These are phyloP conservation scores for Mortierella alpina DNA, from an alignment of 192 early-diverging fungal genomes.

Conservation along the genomic window DNA sequence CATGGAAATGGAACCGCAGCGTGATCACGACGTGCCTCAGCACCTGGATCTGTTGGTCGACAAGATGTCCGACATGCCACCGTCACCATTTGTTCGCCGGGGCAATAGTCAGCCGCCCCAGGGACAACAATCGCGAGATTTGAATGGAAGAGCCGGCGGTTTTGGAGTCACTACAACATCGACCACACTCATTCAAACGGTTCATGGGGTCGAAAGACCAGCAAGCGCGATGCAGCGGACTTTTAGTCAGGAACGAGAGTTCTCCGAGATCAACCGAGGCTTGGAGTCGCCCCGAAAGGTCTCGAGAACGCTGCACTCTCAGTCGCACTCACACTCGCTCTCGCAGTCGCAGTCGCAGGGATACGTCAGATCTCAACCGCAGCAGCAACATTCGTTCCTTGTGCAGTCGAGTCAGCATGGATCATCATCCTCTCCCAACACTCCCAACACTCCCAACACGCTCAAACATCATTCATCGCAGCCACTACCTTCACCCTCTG, in stretches of 20 bases:
- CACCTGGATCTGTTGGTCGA: constrained; percentile 29
- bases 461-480: constrained; percentile 14
- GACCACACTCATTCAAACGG: constrained; percentile 21
- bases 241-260: constrained; percentile 31
- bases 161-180: constrained; percentile 1
- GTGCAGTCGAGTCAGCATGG: constrained; percentile 22
- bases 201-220: constrained; percentile 38
- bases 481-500: neutral
- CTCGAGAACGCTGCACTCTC: constrained; percentile 1
- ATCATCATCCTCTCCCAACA: neutral
- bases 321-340: neutral
- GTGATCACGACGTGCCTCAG: constrained; percentile 16
- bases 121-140: neutral
- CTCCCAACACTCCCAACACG: neutral
- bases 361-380: neutral
- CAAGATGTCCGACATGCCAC: constrained; percentile 7
- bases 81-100: neutral
- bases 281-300: constrained; percentile 31
- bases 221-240: constrained; percentile 44
- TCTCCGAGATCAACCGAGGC: constrained; percentile 17
- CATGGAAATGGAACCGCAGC: constrained; percentile 8
- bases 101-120: neutral
- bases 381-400: constrained; percentile 24
- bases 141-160: neutral
- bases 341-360: neutral